Evolutionary conservation across 257 asterid genomes (phyloP).

Genomic region (Solanum sitiens): DNA sequence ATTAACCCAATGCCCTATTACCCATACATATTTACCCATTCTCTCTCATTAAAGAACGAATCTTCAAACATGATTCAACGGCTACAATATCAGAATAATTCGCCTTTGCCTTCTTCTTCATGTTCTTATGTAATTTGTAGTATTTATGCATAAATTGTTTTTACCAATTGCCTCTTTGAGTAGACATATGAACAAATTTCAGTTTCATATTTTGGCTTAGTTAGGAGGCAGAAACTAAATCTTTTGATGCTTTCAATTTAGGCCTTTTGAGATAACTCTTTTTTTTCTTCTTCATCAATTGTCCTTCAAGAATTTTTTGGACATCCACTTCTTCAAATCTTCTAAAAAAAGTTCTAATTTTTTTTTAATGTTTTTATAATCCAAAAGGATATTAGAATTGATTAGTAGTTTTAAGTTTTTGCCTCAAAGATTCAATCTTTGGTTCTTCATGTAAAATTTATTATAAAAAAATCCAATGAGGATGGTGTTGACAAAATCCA

Average conservation of each 20-base stretch:
- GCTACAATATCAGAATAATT: neutral
- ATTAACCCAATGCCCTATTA: no score
- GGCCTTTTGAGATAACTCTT: neutral
- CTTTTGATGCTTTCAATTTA: neutral
- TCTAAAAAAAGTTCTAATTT: neutral
- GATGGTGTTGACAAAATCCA: no score
- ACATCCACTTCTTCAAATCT: neutral
- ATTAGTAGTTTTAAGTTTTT: neutral
- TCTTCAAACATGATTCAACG: neutral
- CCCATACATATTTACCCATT: no score
- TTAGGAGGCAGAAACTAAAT: conserved; percentile 10
- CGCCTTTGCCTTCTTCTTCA: neutral
- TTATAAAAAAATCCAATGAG: no score
- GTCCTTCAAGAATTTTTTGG: conserved; percentile 4
- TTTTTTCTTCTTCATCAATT: neutral
- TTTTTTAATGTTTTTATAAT: neutral
- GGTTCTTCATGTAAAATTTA: neutral
- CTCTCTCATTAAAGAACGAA: no score
- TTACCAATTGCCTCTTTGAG: conserved; percentile 10
- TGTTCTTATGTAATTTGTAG: neutral
- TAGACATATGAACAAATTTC: conserved; percentile 2
- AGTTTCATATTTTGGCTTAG: conserved; percentile 13
- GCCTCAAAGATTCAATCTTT: neutral
- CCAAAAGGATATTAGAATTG: neutral
- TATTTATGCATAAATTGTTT: accelerated